Evolutionary conservation across 495 filamentous ascomycete species (phyloP).

Genomic region (Lichina pygmaea): DNA sequence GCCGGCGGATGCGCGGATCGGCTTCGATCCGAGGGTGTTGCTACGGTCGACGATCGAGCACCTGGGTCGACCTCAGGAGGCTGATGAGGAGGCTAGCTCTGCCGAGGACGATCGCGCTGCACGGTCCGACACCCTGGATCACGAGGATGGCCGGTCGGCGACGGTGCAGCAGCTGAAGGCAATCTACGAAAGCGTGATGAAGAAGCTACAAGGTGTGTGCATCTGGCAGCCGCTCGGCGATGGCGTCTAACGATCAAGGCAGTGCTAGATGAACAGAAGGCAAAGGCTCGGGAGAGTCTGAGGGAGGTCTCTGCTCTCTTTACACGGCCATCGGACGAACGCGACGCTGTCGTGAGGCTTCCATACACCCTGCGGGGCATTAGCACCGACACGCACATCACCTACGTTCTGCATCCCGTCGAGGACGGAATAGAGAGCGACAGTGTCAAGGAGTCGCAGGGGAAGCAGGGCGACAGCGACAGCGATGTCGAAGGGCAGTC

Average conservation of each 20-base stretch:
- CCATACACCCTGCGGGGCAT: slow-evolving; percentile 25
- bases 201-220: slow-evolving; percentile 21
- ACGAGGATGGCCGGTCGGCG: slow-evolving; percentile 2
- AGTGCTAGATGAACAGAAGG: slow-evolving; percentile 26
- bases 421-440: background rate
- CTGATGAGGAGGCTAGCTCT: background rate
- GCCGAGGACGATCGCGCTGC: background rate
- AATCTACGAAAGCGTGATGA: slow-evolving; percentile 6
- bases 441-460: background rate
- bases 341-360: slow-evolving; percentile 1
- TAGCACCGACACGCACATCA: slow-evolving; percentile 21
- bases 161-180: slow-evolving; percentile 5
- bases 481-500: slow-evolving; percentile 5
- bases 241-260: background rate
- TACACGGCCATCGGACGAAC: slow-evolving; percentile 21
- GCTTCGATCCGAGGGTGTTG: slow-evolving; percentile 1
- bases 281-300: slow-evolving; percentile 19
- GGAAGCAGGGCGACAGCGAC: background rate
- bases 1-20: background rate
- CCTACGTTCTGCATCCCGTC: slow-evolving; percentile 16
- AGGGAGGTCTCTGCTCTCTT: slow-evolving; percentile 21
- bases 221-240: too few relatives aligned
- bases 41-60: background rate
- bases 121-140: background rate
- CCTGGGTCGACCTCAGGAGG: background rate